Percentiles rank a stretch among this genome's conserved stretches.
Evolutionary conservation across 192 early-diverging fungal species (phyloP).

Genomic region (Coemansia sp.): DNA sequence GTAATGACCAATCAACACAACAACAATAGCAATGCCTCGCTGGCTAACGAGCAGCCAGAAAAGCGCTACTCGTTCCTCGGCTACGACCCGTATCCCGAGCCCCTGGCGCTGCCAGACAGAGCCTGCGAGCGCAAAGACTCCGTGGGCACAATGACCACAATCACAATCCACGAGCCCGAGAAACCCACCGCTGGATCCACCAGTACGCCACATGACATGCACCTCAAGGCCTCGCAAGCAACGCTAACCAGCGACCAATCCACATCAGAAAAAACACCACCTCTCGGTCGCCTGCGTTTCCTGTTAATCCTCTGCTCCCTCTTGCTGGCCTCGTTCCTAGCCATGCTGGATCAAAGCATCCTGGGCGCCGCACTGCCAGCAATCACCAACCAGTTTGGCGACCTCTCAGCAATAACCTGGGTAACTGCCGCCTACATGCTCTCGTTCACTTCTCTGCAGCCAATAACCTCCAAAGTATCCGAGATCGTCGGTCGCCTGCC

Average conservation of each 20-base stretch:
- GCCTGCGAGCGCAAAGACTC: conserved; percentile 10
- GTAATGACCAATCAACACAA: too few relatives aligned
- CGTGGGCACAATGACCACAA: conserved; percentile 6
- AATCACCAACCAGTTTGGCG: conserved; percentile 59
- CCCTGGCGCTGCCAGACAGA: conserved; percentile 2
- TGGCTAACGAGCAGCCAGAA: not conserved
- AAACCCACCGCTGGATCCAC: not conserved
- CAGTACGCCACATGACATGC: not conserved
- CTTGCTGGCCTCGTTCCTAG: conserved; percentile 55
- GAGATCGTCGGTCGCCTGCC: conserved; percentile 76
- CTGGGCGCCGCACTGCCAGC: conserved; percentile 60
- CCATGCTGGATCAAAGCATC: conserved; percentile 67
- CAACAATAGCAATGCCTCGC: not conserved
- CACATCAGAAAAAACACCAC: conserved; percentile 2
- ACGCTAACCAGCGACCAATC: conserved; percentile 15
- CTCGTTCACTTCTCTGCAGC: conserved; percentile 68
- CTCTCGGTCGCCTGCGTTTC: conserved; percentile 14
- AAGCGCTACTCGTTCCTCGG: conserved; percentile 16
- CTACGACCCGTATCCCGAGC: conserved; percentile 13
- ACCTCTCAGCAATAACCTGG: conserved; percentile 66
- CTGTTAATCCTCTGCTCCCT: conserved; percentile 27
- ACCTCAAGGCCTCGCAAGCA: conserved; percentile 21
- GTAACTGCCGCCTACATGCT: conserved; percentile 67
- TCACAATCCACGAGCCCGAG: conserved; percentile 3
- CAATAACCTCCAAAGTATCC: conserved; percentile 69